phyloP scores from a whole-genome alignment of 345 rosid species.

The Salix udensis region DNA sequence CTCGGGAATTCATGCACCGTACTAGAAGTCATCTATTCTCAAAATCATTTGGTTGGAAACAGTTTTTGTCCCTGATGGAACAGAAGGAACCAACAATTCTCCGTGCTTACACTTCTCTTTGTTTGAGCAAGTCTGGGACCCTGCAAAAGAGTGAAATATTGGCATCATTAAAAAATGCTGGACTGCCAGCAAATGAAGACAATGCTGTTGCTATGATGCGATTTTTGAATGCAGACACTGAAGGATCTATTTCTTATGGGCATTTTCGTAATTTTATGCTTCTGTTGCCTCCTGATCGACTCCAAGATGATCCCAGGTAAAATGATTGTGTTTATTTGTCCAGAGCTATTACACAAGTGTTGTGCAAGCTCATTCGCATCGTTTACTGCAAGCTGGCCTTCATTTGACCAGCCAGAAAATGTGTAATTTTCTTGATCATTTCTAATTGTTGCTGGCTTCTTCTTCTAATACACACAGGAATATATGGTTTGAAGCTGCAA shows the following conservation, averaged over 20 bases:
- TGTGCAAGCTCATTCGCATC: not conserved
- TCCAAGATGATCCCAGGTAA: conserved; percentile 96
- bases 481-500: conserved; percentile 98
- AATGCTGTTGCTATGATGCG: conserved; percentile 97
- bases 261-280: conserved; percentile 97
- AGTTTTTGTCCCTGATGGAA: conserved; percentile 94
- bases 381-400: conserved; percentile 1
- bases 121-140: conserved; percentile 92
- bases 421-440: not conserved
- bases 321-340: conserved; percentile 19
- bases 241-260: conserved; percentile 92
- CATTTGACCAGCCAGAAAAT: not conserved
- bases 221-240: conserved; percentile 80
- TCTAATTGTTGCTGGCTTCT: conserved; percentile 11
- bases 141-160: conserved; percentile 92
- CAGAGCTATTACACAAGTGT: not conserved
- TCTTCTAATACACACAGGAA: conserved; percentile 41
- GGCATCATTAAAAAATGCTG: conserved; percentile 81
- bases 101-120: conserved; percentile 92
- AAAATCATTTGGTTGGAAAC: conserved; percentile 97
- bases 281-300: conserved; percentile 81
- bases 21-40: conserved; percentile 85
- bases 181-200: conserved; percentile 95
- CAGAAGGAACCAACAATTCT: conserved; percentile 96
- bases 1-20: conserved; percentile 81